Evolutionary conservation across 2,329 filamentous ascomycete species (phyloP).

Genomic region (Pseudogymnoascus sp.): DNA sequence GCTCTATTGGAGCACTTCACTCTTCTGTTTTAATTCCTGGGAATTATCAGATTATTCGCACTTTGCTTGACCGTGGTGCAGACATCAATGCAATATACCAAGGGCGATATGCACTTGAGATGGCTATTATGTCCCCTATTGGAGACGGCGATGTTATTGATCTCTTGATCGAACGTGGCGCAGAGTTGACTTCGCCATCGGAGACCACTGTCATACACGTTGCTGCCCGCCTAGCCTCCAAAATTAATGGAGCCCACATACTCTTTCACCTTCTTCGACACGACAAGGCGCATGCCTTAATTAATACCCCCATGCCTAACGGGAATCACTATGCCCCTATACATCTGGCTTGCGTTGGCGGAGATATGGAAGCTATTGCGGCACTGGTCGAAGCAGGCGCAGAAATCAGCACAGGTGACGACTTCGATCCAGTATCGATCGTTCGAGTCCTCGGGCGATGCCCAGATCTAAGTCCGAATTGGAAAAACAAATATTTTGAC

Average conservation of each 20-base stretch:
- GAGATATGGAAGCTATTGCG: neutral
- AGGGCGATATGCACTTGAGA: neutral
- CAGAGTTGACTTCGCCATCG: neutral
- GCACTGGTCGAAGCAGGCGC: neutral
- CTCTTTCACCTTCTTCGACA: neutral
- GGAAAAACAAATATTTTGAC: neutral
- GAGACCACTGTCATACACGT: neutral
- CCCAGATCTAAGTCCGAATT: neutral
- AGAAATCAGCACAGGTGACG: neutral
- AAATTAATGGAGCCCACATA: neutral
- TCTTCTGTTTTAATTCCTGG: neutral
- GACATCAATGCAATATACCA: neutral
- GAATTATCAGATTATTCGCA: neutral
- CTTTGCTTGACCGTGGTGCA: neutral
- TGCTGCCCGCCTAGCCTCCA: neutral
- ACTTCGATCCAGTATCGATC: neutral
- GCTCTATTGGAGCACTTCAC: neutral
- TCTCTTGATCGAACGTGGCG: neutral
- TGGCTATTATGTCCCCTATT: slow-evolving; percentile 4
- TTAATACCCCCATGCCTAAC: neutral
- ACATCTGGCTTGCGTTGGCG: neutral
- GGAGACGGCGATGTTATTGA: neutral
- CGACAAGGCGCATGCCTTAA: neutral
- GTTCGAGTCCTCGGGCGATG: neutral
- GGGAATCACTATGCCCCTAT: neutral